Evolutionary conservation across 257 asterid species (phyloP), one percentile per base, ranked within the genome.

Genomic region (Nicotiana tomentosiformis): DNA sequence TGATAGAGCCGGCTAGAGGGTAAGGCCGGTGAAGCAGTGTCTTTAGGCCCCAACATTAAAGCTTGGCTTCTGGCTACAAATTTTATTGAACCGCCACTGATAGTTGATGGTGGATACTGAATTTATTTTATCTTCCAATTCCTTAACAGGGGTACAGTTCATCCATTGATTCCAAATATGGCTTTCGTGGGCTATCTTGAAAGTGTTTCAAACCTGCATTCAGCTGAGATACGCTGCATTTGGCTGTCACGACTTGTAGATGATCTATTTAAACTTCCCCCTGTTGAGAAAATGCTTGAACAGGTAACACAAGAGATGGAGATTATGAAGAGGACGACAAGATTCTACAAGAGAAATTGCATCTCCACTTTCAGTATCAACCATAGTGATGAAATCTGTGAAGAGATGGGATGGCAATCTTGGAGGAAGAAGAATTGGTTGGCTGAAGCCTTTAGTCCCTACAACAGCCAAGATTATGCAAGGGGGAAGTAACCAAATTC

Each of bases 351-450:
- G 84, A 86, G 99, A 81, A 95, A 94, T 11, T 95, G 99, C 89
- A 95, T 95, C 5, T 95, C 99, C 5, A 95, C 99, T 10, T 95
- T 88, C 88, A 95, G 99, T 83, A 95, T 95, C 66, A 92, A 93
- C 65, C 99, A 95, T 64, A 92, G 89, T 1, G 99, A 95, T 62
- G 97, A 95, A 62, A 92, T 93, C 3, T 95, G 99, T 20, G 88
- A 92, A 72, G 99, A 95, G 83, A 93, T 95, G 99, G 99, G 99
- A 18, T 95, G 97, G 99, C 90, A 51, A 0, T 85, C 94, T 1
- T 91, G 93, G 93, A 92, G 99, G 93, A 95, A 95, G 91, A 90
- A 83, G 6, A 91, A 72, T 70, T 93, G 93, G 99, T 49, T 95
- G 53, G 89, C 95, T 5, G 99, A 95, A 83, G 92, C 93, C 61